Evolutionary conservation across 306 rosid species (phyloP).

Genomic region (apple (Malus domestica)): DNA sequence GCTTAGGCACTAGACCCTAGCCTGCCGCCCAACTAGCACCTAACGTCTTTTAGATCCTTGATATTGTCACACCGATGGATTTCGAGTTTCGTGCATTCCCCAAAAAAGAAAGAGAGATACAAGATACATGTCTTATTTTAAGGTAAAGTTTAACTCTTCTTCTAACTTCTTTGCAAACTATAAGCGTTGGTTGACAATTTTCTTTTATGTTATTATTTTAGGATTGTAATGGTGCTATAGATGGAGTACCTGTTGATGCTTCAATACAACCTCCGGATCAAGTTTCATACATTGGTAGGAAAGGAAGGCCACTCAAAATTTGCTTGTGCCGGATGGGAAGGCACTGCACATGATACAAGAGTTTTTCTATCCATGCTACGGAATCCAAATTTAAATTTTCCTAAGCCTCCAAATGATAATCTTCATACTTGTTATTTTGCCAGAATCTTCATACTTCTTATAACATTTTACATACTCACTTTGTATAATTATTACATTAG

Average conservation of each 20-base stretch:
- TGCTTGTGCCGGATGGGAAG: not conserved
- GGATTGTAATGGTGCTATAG: not conserved
- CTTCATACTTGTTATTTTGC: not conserved
- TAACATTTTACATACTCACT: too few species aligned
- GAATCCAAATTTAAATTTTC: not conserved
- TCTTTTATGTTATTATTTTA: not conserved
- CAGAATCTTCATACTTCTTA: not conserved
- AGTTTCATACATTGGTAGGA: not conserved
- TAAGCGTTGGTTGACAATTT: too few species aligned
- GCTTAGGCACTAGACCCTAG: too few species aligned
- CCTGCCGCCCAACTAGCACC: rapidly evolving
- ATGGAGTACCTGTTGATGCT: not conserved
- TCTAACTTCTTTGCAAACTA: too few species aligned
- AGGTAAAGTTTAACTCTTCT: not conserved
- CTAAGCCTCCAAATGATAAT: not conserved
- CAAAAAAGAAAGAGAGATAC: not conserved
- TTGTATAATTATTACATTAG: not conserved
- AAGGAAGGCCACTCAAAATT: not conserved
- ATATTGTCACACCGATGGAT: not conserved
- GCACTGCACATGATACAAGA: not conserved
- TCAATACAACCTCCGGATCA: not conserved
- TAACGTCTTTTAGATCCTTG: too few species aligned
- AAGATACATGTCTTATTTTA: constrained; percentile 10
- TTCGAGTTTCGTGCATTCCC: not conserved
- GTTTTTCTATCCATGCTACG: not conserved